Percentiles rank a stretch among this genome's conserved stretches.
phyloP scores from a whole-genome alignment of 1,284 basidiomycete species.

The Erythrobasidium hasegawianum region DNA sequence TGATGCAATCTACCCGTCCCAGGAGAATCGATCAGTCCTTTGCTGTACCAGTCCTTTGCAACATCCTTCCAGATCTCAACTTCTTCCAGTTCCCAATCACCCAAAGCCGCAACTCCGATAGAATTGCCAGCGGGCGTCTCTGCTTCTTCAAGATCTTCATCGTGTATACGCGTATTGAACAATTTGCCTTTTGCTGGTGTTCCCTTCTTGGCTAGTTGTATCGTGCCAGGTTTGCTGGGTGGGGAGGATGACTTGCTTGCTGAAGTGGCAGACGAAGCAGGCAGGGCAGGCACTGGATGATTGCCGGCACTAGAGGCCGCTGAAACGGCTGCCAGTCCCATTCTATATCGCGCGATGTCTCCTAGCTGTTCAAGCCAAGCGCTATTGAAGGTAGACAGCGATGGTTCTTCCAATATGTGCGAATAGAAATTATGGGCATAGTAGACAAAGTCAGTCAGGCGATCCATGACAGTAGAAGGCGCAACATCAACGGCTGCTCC shows the following conservation, averaged over 20 bases:
- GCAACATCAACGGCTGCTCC: slow-evolving; percentile 4
- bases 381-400: slow-evolving; percentile 65
- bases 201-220: slow-evolving; percentile 23
- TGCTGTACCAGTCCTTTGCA: slow-evolving; percentile 88
- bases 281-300: not conserved
- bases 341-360: slow-evolving; percentile 88
- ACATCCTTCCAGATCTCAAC: slow-evolving; percentile 86
- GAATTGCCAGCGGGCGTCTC: slow-evolving; percentile 50
- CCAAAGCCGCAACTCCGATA: slow-evolving; percentile 83
- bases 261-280: not conserved
- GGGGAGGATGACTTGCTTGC: not conserved
- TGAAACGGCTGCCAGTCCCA: slow-evolving; percentile 66
- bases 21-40: slow-evolving; percentile 80
- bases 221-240: not conserved
- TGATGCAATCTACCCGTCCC: slow-evolving; percentile 89
- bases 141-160: slow-evolving; percentile 14
- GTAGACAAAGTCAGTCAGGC: slow-evolving; percentile 85
- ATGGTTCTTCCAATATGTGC: slow-evolving; percentile 76
- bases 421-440: slow-evolving; percentile 94
- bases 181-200: not conserved
- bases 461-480: slow-evolving; percentile 54
- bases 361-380: slow-evolving; percentile 95
- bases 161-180: not conserved
- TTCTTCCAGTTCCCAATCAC: slow-evolving; percentile 82
- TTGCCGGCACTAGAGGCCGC: not conserved